These are phyloP conservation scores for Parafenestella ontariensis DNA, from an alignment of 2,329 filamentous ascomycete species.

Conservation along the genomic window DNA sequence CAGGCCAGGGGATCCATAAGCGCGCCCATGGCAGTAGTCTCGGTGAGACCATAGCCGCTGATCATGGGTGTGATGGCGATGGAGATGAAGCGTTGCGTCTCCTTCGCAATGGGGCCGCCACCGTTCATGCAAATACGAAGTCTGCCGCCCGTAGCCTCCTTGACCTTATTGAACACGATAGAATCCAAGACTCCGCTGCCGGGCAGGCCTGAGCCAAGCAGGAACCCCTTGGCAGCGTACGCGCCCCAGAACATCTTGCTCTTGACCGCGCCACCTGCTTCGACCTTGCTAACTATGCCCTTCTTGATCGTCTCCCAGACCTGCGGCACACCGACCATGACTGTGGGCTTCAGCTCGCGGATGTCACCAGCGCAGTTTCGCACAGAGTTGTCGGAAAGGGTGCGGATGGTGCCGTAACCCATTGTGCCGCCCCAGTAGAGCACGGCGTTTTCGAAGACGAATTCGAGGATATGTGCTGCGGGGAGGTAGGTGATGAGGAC, in stretches of 20 bases:
- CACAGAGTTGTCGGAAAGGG: constrained; percentile 83
- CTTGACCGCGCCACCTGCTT: constrained; percentile 71
- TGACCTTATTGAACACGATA: constrained; percentile 90
- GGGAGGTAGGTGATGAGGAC: constrained; percentile 89
- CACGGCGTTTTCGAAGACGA: constrained; percentile 91
- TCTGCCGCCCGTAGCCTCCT: constrained; percentile 84
- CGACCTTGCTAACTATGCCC: constrained; percentile 83
- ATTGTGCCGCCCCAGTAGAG: constrained; percentile 89
- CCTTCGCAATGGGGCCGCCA: constrained; percentile 85
- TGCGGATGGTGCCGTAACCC: constrained; percentile 91
- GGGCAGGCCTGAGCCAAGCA: constrained; percentile 67
- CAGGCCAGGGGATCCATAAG: constrained; percentile 85
- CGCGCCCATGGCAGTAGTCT: constrained; percentile 86
- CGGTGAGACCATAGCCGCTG: constrained; percentile 90
- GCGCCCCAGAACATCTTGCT: constrained; percentile 80
- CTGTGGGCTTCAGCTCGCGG: constrained; percentile 85
- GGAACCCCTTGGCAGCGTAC: constrained; percentile 66
- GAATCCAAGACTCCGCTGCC: constrained; percentile 75
- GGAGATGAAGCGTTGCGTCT: constrained; percentile 89
- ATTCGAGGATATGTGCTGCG: constrained; percentile 94
- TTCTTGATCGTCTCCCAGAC: constrained; percentile 99
- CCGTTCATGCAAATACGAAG: constrained; percentile 94
- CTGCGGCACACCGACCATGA: constrained; percentile 93
- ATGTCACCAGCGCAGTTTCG: constrained; percentile 94
- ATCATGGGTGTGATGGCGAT: constrained; percentile 95